phyloP scores from a whole-genome alignment of 805 yeast genomes.

The Komagataella mondaviorum region DNA sequence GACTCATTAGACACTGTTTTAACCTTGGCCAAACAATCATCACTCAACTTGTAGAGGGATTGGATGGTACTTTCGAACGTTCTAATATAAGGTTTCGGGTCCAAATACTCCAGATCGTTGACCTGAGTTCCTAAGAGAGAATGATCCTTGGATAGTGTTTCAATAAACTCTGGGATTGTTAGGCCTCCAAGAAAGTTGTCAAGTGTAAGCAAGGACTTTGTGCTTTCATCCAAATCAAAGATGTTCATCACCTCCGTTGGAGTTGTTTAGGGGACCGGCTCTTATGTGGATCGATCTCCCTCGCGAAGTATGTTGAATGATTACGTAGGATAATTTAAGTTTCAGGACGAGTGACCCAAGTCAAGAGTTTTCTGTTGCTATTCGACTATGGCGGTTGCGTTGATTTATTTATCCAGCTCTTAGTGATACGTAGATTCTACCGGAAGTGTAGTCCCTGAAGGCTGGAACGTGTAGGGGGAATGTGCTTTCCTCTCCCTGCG shows the following conservation, averaged over 20 bases:
- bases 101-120: constrained; percentile 42
- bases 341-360: too few relatives aligned
- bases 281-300: background rate
- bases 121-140: constrained; percentile 34
- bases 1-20: background rate
- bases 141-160: constrained; percentile 62
- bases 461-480: background rate
- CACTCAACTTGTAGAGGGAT: constrained; percentile 50
- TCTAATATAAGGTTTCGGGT: constrained; percentile 90
- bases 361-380: too few relatives aligned
- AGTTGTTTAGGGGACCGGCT: background rate
- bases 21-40: constrained; percentile 32
- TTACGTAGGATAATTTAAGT: background rate
- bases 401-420: too few relatives aligned
- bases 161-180: constrained; percentile 69
- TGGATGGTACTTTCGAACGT: constrained; percentile 79
- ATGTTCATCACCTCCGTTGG: background rate
- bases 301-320: background rate
- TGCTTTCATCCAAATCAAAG: constrained; percentile 33
- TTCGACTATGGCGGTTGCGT: too few relatives aligned
- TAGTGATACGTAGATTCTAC: too few relatives aligned
- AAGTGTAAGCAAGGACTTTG: constrained; percentile 37
- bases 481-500: background rate
- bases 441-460: background rate
- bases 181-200: constrained; percentile 58